Evolutionary conservation across 768 basidiomycete genomes (phyloP), one percentile per base, ranked within the genome.

Genomic region (Kwoniella bestiolae): DNA sequence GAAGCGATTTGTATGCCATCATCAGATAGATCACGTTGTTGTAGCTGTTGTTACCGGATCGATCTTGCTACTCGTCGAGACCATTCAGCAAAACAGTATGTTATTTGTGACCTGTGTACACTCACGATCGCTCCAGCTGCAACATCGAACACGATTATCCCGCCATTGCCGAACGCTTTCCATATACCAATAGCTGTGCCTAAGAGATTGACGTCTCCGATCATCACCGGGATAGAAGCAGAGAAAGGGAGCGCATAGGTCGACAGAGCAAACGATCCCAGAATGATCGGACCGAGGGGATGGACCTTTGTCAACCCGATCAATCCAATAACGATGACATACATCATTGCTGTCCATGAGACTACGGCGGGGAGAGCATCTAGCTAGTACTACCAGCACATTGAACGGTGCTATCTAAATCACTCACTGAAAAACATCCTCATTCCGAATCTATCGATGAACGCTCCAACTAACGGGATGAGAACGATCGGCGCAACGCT

Each of bases 101-200:
- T n/a, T n/a, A n/a, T n/a, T n/a, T n/a, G n/a, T n/a, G n/a, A n/a
- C n/a, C n/a, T n/a, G n/a, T 1, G 29, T 41, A 5, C 2, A 47
- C 49, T 65, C 56, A 65, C 50, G 58, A 68, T 72, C 5, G 70
- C 70, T 7, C 70, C 70, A n/a, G 67, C 64, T 2, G 67, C 67
- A 16, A 72, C 62, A 9, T 72, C 70, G 2, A 72, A 38, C 12
- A 72, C 52, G 25, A 68, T 72, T 21, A 60, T 61, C 3, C 65
- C 65, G 7, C 64, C 50, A 67, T 65, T 64, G 25, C 65, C 68
- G 61, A 78, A 78, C 18, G 74, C 67, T 44, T 74, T 76, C 77
- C 77, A 78, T 3, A 78, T 65, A 0, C 77, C 77, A 47, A 72
- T 70, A 1, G 77, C 77, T 5, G 77, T 78, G 0, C 77, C 77